Evolutionary conservation across 2,329 filamentous ascomycete species (phyloP), one percentile per base, ranked within the genome.

Genomic region (Colletotrichum truncatum): DNA sequence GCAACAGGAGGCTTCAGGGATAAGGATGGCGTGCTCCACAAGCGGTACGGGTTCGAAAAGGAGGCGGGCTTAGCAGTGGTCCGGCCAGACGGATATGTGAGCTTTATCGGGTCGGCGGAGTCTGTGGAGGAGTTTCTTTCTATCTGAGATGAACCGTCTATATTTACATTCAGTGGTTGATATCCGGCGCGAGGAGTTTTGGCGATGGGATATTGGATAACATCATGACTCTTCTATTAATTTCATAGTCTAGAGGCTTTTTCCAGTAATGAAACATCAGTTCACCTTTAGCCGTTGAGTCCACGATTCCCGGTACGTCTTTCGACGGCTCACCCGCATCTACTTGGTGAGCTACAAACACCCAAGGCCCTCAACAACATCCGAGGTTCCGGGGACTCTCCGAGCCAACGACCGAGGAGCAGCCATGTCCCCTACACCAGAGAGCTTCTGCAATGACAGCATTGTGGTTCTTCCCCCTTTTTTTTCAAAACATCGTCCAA

Each of bases 81-180:
- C 16, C 70, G 76, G 8, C 76, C 76, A 3, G 76, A 78, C 54
- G 69, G 70, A 1, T 76, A 78, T 52, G 67, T 76, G 6, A 74
- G 69, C 25, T 73, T 74, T 25, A 73, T 77, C 49, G 75, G 75
- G 3, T 67, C 67, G 18, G 57, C 76, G 58, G 59, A 67, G 7
- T 66, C 67, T 6, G 28, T 75, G 51, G 67, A 69, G 21, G 70
- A 71, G 48, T 46, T 77, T 21, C 25, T 74, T 5, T 55, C 48
- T 18, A 61, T 32, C 45, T 61, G 49, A 61, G 8, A 53, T 18
- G 38, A n/a, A n/a, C 49, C 21, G 2, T 10, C n/a, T 14, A 3
- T 18, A n/a, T 25, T 28, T 16, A 4, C 38, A 6, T 12, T 25
- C 28, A 18, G 21, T 9, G 12, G 3, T 26, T 36, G 26, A 26